A percentile compares a stretch with the other conserved stretches of the same genome.
phyloP scores from a whole-genome alignment of 2,329 filamentous ascomycete genomes.

The Diaporthe destruens region DNA sequence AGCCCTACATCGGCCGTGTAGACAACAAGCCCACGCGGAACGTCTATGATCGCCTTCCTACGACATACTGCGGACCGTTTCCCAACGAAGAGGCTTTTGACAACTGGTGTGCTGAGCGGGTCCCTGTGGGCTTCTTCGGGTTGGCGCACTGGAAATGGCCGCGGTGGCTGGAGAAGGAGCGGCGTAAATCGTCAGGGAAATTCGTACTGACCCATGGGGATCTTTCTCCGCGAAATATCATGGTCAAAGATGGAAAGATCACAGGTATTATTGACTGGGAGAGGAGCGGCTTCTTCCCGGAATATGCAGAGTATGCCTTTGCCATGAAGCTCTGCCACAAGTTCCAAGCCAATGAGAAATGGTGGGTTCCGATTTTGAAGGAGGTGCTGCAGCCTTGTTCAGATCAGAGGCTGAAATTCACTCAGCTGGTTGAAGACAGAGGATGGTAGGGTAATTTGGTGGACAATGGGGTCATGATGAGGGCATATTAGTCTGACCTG shows the following conservation, averaged over 20 bases:
- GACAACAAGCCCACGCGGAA: constrained; percentile 13
- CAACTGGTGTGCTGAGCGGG: constrained; percentile 35
- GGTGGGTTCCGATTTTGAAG: constrained; percentile 36
- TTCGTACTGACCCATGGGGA: constrained; percentile 33
- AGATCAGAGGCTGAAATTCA: constrained; percentile 7
- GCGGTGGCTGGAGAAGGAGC: constrained; percentile 25
- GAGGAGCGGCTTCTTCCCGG: constrained; percentile 40
- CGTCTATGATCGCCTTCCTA: neutral
- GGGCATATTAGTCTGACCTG: no score
- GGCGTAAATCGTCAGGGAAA: neutral
- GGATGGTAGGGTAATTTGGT: constrained; percentile 3
- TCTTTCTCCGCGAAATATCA: constrained; percentile 37
- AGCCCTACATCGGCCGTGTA: constrained; percentile 39
- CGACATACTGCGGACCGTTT: constrained; percentile 31
- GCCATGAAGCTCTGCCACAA: constrained; percentile 30
- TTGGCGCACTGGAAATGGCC: constrained; percentile 18
- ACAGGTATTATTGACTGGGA: constrained; percentile 42
- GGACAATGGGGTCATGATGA: no score
- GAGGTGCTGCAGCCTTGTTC: constrained; percentile 15
- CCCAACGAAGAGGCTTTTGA: constrained; percentile 34
- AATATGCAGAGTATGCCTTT: constrained; percentile 41
- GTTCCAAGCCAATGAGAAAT: constrained; percentile 28
- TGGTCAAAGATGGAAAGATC: constrained; percentile 20
- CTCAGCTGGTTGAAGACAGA: neutral
- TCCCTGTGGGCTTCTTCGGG: neutral